Conservation (phyloP, 2,329 filamentous ascomycete species). For the Nothophoma quercina region DNA sequence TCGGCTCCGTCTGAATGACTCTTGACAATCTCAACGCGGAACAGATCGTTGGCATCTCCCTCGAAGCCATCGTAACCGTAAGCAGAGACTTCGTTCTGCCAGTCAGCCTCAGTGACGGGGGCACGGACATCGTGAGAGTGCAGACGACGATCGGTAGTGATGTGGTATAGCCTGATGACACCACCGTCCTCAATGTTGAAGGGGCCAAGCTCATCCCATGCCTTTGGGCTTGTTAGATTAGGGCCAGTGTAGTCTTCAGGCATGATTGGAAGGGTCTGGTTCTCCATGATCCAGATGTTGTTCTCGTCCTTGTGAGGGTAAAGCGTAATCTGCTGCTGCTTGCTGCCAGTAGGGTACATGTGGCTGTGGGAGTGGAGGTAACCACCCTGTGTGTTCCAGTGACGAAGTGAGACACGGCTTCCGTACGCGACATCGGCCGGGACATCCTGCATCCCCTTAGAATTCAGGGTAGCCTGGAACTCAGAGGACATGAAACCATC, state of each 20-base stretch:
- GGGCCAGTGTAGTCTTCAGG: slow-evolving; percentile 79
- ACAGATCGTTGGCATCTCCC: slow-evolving; percentile 95
- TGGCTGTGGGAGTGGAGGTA: slow-evolving; percentile 96
- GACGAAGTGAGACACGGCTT: slow-evolving; percentile 83
- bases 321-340: slow-evolving; percentile 97
- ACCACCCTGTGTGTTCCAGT: slow-evolving; percentile 96
- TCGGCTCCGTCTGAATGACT: slow-evolving; percentile 79
- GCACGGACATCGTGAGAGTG: slow-evolving; percentile 92
- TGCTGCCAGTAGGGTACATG: slow-evolving; percentile 97
- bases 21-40: slow-evolving; percentile 94
- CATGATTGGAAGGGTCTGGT: slow-evolving; percentile 76
- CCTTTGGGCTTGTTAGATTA: slow-evolving; percentile 78
- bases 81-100: slow-evolving; percentile 95
- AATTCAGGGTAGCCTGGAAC: slow-evolving; percentile 97
- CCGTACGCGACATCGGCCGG: slow-evolving; percentile 91
- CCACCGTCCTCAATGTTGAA: slow-evolving; percentile 80
- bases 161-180: slow-evolving; percentile 83
- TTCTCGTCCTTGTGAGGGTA: slow-evolving; percentile 99
- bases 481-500: slow-evolving; percentile 99
- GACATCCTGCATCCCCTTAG: slow-evolving; percentile 94
- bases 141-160: slow-evolving; percentile 82
- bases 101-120: slow-evolving; percentile 59
- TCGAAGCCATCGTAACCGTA: slow-evolving; percentile 98
- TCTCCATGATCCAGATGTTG: slow-evolving; percentile 93
- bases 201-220: slow-evolving; percentile 80